phyloP scores from a whole-genome alignment of 1,284 basidiomycete species.

The Ganoderma lucidum region DNA sequence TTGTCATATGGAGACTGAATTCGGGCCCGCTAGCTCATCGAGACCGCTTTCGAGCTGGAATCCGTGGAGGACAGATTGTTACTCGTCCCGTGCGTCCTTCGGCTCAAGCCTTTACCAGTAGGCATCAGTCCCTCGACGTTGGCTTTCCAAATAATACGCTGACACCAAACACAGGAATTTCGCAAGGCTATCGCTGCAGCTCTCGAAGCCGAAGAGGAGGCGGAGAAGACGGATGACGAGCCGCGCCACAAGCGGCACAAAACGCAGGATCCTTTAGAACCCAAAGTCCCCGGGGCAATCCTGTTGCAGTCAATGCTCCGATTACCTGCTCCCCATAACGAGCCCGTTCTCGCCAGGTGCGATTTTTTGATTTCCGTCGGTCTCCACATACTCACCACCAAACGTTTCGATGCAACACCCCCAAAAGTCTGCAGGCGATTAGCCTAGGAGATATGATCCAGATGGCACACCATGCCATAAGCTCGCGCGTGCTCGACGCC shows the following conservation, averaged over 20 bases:
- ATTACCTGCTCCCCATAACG: constrained; percentile 70
- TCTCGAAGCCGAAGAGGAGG: constrained; percentile 20
- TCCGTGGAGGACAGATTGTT: constrained; percentile 46
- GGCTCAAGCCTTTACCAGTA: constrained; percentile 49
- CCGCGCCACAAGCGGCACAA: constrained; percentile 33
- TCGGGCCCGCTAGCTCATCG: constrained; percentile 56
- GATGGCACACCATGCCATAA: constrained; percentile 76
- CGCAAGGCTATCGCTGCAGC: constrained; percentile 30
- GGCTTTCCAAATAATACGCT: not conserved
- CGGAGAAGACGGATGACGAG: constrained; percentile 24
- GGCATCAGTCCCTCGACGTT: not conserved
- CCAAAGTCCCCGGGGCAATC: constrained; percentile 87
- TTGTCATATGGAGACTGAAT: not conserved
- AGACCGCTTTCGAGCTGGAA: constrained; percentile 65
- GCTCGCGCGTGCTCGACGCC: constrained; percentile 86
- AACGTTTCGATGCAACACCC: not conserved
- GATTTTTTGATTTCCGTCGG: not conserved
- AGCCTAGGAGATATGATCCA: constrained; percentile 65
- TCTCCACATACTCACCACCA: not conserved
- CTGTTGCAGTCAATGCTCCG: constrained; percentile 84
- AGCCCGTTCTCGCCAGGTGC: constrained; percentile 74
- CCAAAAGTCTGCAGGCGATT: constrained; percentile 48
- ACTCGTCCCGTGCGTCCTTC: constrained; percentile 58
- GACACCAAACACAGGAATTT: constrained; percentile 46
- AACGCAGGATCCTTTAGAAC: constrained; percentile 53